Conservation (phyloP, 192 early-diverging fungal species). For the Endogone sp. region DNA sequence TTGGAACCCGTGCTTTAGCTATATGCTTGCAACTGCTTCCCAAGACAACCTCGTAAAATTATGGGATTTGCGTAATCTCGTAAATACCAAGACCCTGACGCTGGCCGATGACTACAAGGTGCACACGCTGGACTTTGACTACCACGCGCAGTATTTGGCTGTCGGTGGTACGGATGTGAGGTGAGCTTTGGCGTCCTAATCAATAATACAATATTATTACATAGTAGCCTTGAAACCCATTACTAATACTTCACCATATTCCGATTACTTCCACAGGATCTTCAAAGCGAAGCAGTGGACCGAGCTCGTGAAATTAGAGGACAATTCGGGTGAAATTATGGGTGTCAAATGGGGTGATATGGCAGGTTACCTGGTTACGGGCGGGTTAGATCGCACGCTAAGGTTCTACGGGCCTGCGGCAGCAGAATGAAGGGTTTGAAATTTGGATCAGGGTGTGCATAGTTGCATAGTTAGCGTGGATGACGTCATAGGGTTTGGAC, state of each 20-base stretch:
- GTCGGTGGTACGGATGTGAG: slow-evolving; percentile 58
- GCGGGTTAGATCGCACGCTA: slow-evolving; percentile 54
- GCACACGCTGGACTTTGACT: slow-evolving; percentile 70
- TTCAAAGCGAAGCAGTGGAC: slow-evolving; percentile 70
- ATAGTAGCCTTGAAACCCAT: slow-evolving; percentile 1
- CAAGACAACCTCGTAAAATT: slow-evolving; percentile 71
- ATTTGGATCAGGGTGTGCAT: too few species aligned
- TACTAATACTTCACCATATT: slow-evolving; percentile 2
- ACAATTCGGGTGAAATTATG: slow-evolving; percentile 50
- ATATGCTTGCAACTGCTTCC: slow-evolving; percentile 78
- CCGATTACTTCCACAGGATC: slow-evolving; percentile 40
- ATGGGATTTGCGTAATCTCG: slow-evolving; percentile 94
- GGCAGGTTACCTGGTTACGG: slow-evolving; percentile 48
- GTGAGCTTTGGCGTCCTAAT: too few species aligned
- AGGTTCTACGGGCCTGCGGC: slow-evolving; percentile 43
- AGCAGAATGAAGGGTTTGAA: too few species aligned
- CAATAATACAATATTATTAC: background rate
- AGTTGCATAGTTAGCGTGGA: too few species aligned
- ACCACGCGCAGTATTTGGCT: slow-evolving; percentile 80
- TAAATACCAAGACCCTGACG: slow-evolving; percentile 60
- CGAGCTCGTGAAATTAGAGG: slow-evolving; percentile 40
- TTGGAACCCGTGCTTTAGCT: too few species aligned
- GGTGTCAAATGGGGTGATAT: slow-evolving; percentile 52
- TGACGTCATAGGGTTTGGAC: too few species aligned
- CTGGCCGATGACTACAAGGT: slow-evolving; percentile 54